Base-by-base conservation (phyloP, 306 rosid species). In the Cucurbita moschata region DNA sequence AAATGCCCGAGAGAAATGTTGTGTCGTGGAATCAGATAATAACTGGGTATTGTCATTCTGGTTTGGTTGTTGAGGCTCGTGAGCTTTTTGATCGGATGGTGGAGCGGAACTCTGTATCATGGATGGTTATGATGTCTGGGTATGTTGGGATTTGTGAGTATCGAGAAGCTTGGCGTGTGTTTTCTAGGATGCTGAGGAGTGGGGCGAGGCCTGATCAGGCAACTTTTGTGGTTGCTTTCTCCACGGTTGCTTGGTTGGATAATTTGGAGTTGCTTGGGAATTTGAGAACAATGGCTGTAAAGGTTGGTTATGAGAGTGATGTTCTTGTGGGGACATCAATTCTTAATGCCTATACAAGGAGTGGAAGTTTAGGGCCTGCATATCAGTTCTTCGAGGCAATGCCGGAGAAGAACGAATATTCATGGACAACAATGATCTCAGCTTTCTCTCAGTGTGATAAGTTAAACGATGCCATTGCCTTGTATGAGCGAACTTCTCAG, bases 51-150 rank as follows among this genome's bases (percentile, higher is more conserved):
- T 75, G 80, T 68, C 54, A 44, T 21, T 72, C 65, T 10, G 56
- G 63, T 35, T 64, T 73, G 76, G 69, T 82, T 51, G 54, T 26
- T 47, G 80, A 76, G 62, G 81, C 82, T 63, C 53, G 52, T 16
- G 80, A 75, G 76, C 46, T 79, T 18, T 82, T 82, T 30, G 78
- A 59, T 46, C 60, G 37, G 50, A 82, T 71, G 78, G 73, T 35
- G 72, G 78, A 76, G 63, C 69, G 51, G 23, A 72, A 16, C 73
- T 64, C 19, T 73, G 76, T 68, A 35, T 75, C 80, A 46, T 76
- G 85, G 85, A 46, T 76, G 80, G 73, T 75, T 50, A 75, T 82
- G 82, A 62, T 82, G 30, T 82, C 80, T 14, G 78, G 79, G 46
- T 75, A 75, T 63, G 73, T 63, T 15, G 72, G 71, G 77, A 55